These are phyloP conservation scores for Fusarium sublunatum DNA, from an alignment of 2,329 filamentous ascomycete species.

Conservation along the genomic window DNA sequence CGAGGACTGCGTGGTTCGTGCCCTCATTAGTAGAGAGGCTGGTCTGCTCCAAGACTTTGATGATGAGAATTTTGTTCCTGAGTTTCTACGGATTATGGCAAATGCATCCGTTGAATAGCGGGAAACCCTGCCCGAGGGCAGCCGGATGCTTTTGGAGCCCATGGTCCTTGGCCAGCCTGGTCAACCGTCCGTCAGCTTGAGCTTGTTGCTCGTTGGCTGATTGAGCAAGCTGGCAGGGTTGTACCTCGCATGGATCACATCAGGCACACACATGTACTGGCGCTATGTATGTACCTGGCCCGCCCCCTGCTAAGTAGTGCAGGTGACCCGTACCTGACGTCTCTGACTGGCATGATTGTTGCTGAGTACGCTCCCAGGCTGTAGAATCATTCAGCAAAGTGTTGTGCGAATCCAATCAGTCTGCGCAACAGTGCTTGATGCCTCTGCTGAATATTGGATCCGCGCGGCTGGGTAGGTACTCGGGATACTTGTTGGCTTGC, in stretches of 20 bases:
- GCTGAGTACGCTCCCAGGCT: slow-evolving; percentile 16
- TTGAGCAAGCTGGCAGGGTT: slow-evolving; percentile 42
- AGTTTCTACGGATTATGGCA: too few species aligned
- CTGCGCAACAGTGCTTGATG: slow-evolving; percentile 11
- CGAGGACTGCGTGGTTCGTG: slow-evolving; percentile 32
- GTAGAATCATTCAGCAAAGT: slow-evolving; percentile 35
- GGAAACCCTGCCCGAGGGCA: slow-evolving; percentile 6
- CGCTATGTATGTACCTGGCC: slow-evolving; percentile 52
- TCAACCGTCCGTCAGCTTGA: slow-evolving; percentile 31
- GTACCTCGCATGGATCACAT: slow-evolving; percentile 42
- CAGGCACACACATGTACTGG: slow-evolving; percentile 40
- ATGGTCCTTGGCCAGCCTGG: slow-evolving; percentile 13
- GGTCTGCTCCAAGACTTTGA: slow-evolving; percentile 16
- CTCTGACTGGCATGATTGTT: slow-evolving; percentile 37
- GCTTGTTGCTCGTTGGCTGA: slow-evolving; percentile 30
- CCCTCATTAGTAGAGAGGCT: slow-evolving; percentile 17
- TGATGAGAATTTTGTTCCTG: background rate
- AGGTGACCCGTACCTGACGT: slow-evolving; percentile 55
- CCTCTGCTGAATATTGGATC: slow-evolving; percentile 20
- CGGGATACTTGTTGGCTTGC: slow-evolving; percentile 14
- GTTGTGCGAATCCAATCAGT: slow-evolving; percentile 25
- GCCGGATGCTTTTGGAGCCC: slow-evolving; percentile 7
- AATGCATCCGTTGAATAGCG: background rate
- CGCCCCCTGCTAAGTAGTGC: slow-evolving; percentile 49
- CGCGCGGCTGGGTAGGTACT: slow-evolving; percentile 29